Percentiles rank a stretch among this genome's conserved stretches.
Conservation (phyloP, 1,284 basidiomycete genomes). For the Coniophora puteana region DNA sequence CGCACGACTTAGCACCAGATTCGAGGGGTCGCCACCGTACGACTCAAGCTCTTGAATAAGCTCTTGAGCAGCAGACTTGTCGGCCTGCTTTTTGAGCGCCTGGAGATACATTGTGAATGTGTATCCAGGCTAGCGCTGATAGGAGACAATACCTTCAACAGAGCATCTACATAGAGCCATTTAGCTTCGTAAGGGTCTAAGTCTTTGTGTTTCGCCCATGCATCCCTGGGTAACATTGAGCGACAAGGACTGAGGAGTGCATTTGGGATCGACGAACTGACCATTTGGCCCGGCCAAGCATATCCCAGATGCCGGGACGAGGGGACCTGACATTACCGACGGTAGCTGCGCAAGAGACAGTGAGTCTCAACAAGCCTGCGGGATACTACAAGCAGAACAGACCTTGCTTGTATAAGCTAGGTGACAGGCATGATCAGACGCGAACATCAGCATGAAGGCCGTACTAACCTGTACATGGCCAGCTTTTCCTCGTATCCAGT, state of each 20-base stretch:
- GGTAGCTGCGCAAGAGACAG: constrained; percentile 56
- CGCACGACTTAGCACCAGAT: constrained; percentile 69
- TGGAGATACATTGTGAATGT: constrained; percentile 25
- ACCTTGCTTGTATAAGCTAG: constrained; percentile 92
- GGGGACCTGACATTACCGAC: constrained; percentile 80
- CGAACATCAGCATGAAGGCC: constrained; percentile 6
- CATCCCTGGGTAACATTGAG: constrained; percentile 61
- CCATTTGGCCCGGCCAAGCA: constrained; percentile 95
- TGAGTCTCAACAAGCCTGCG: constrained; percentile 9
- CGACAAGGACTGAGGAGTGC: too few species aligned
- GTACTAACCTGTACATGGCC: constrained; percentile 81
- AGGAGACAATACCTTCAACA: constrained; percentile 64
- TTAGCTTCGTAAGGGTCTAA: constrained; percentile 80
- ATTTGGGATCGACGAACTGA: constrained; percentile 32
- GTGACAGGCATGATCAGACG: constrained; percentile 4
- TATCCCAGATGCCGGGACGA: constrained; percentile 88
- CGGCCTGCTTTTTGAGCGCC: constrained; percentile 82
- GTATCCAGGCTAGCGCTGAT: not conserved
- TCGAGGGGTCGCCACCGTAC: constrained; percentile 67
- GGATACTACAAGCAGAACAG: constrained; percentile 9
- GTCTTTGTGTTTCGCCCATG: constrained; percentile 91
- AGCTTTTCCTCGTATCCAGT: constrained; percentile 97
- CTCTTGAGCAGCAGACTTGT: constrained; percentile 73
- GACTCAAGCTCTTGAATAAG: constrained; percentile 84
- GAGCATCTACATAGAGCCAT: constrained; percentile 84